These are phyloP conservation scores for Pythium pyrilobum DNA, from an alignment of 352 stramenopile species.

Conservation along the genomic window DNA sequence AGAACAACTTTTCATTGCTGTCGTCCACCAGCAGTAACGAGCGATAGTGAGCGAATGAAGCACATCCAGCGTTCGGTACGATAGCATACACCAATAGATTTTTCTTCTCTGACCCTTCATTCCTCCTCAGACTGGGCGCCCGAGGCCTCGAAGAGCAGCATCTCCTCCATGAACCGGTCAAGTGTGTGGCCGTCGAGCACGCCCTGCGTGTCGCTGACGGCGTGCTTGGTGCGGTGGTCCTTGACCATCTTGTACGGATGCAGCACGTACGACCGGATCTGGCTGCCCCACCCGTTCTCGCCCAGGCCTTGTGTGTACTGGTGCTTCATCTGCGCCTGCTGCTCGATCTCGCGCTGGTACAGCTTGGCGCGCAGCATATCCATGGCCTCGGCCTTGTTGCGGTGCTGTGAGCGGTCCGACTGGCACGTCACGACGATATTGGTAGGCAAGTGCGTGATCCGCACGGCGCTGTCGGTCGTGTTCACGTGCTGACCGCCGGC, in stretches of 20 bases:
- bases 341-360: constrained; percentile 60
- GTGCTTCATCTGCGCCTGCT: constrained; percentile 39
- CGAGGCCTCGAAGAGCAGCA: constrained; percentile 42
- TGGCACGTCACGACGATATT: constrained; percentile 93
- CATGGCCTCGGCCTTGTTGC: constrained; percentile 93
- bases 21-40: constrained; percentile 11
- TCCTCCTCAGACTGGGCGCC: not conserved
- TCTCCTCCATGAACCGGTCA: constrained; percentile 73
- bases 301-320: constrained; percentile 58
- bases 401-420: constrained; percentile 91
- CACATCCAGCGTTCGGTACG: too few species aligned
- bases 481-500: constrained; percentile 97
- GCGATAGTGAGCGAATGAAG: constrained; percentile 5
- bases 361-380: constrained; percentile 74
- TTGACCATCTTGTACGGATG: constrained; percentile 99
- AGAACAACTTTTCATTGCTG: not conserved
- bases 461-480: constrained; percentile 94
- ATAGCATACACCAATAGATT: too few species aligned
- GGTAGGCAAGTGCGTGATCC: constrained; percentile 94
- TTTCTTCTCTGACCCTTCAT: not conserved
- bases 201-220: constrained; percentile 78
- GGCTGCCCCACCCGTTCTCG: constrained; percentile 72
- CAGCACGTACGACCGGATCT: constrained; percentile 97
- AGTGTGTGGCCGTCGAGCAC: constrained; percentile 90
- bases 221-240: constrained; percentile 90